Conservation (phyloP, 2,329 filamentous ascomycete genomes). For the Aspergillus viridinutans region DNA sequence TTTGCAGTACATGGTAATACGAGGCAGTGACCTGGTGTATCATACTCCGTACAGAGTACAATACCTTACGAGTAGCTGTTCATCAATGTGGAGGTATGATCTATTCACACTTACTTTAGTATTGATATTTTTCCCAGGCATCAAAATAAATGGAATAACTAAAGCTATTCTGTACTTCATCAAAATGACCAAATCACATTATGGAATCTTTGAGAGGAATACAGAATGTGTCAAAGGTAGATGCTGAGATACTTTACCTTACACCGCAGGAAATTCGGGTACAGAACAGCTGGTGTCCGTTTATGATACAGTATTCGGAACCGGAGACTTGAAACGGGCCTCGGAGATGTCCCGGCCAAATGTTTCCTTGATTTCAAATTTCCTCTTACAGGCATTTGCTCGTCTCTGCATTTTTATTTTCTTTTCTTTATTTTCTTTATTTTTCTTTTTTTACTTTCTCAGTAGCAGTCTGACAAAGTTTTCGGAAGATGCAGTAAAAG, state of each 20-base stretch:
- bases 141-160: too few relatives aligned
- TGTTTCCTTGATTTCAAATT: slow-evolving; percentile 7
- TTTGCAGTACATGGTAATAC: neutral
- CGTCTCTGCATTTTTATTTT: neutral
- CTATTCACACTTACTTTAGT: neutral
- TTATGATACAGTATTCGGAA: slow-evolving; percentile 11
- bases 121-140: neutral
- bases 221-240: neutral
- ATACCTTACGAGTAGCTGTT: neutral
- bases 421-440: neutral
- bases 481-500: neutral
- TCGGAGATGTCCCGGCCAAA: slow-evolving; percentile 16
- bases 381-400: slow-evolving; percentile 6
- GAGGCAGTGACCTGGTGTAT: neutral
- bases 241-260: slow-evolving; percentile 2
- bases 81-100: neutral
- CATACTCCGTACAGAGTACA: neutral
- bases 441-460: neutral
- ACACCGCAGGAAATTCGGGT: neutral
- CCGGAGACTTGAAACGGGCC: slow-evolving; percentile 16
- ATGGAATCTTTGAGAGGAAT: neutral
- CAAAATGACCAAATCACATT: too few relatives aligned
- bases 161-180: neutral
- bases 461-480: neutral
- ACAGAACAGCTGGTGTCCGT: neutral